These are phyloP conservation scores for Cladochytrium tenue DNA, from an alignment of 371 early-diverging fungal species.

Conservation along the genomic window DNA sequence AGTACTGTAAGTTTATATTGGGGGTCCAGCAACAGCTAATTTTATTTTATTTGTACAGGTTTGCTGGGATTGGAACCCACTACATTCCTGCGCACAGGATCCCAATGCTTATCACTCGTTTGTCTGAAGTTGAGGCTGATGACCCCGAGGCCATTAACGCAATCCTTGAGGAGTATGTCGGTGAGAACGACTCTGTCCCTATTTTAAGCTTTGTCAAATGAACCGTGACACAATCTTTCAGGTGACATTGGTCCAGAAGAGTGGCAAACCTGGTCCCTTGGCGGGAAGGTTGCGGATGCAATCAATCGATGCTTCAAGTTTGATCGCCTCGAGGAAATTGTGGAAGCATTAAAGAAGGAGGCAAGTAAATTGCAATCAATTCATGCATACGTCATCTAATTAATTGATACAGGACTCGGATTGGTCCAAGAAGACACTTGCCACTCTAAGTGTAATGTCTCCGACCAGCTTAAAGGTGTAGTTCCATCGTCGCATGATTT, in stretches of 20 bases:
- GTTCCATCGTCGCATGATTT: too few species aligned
- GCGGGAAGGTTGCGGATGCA: slow-evolving; percentile 65
- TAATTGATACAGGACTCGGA: slow-evolving; percentile 42
- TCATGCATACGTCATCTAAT: too few species aligned
- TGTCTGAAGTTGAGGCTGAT: slow-evolving; percentile 78
- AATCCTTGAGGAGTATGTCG: slow-evolving; percentile 90
- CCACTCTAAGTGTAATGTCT: slow-evolving; percentile 67
- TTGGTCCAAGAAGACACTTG: slow-evolving; percentile 75
- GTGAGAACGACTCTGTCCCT: too few species aligned
- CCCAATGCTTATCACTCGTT: slow-evolving; percentile 74
- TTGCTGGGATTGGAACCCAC: slow-evolving; percentile 95
- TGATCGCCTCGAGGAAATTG: slow-evolving; percentile 78
- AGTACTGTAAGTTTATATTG: slow-evolving; percentile 81
- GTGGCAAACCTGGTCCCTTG: slow-evolving; percentile 53
- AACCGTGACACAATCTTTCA: too few species aligned
- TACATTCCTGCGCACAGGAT: slow-evolving; percentile 87
- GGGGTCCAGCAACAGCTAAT: not conserved
- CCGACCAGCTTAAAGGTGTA: slow-evolving; percentile 83
- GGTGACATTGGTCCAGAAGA: too few species aligned
- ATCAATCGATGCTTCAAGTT: slow-evolving; percentile 85
- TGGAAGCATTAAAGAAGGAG: slow-evolving; percentile 72
- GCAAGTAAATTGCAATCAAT: too few species aligned
- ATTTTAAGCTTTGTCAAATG: too few species aligned
- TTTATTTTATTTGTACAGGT: slow-evolving; percentile 39
- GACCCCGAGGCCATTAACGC: slow-evolving; percentile 83